Conservation (phyloP, 345 rosid genomes). For the Ailanthus altissimus region DNA sequence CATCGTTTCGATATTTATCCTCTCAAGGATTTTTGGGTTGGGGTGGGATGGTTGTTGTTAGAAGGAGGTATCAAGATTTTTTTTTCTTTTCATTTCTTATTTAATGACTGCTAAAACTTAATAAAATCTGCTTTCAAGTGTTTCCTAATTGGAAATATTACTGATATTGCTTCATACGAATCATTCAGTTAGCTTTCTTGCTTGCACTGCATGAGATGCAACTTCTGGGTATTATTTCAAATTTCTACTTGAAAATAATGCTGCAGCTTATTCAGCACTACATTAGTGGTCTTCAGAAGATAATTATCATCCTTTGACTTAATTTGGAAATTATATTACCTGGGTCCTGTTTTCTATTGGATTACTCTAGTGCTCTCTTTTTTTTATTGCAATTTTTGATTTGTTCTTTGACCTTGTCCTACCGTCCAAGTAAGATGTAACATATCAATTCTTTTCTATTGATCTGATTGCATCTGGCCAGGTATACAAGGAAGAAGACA, state of each 20-base stretch:
- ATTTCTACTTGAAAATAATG: background rate
- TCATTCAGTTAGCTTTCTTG: background rate
- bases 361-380: background rate
- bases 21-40: background rate
- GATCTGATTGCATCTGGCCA: slow-evolving; percentile 26
- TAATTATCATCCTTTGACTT: background rate
- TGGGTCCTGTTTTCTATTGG: background rate
- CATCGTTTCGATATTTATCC: background rate
- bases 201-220: background rate
- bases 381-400: background rate
- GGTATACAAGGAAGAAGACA: slow-evolving; percentile 66
- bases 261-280: background rate
- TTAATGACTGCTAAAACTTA: background rate
- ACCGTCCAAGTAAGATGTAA: background rate
- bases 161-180: background rate
- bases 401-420: background rate
- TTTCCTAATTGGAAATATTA: background rate
- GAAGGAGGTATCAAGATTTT: background rate
- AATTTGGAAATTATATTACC: background rate
- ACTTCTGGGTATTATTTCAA: background rate
- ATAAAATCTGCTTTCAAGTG: background rate
- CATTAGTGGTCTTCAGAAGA: background rate
- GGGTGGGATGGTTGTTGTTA: background rate
- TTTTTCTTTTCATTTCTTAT: background rate
- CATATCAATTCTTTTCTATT: slow-evolving; percentile 8